Evolutionary conservation across 352 stramenopile genomes (phyloP).

Genomic region (Phytophthora agathidicida): DNA sequence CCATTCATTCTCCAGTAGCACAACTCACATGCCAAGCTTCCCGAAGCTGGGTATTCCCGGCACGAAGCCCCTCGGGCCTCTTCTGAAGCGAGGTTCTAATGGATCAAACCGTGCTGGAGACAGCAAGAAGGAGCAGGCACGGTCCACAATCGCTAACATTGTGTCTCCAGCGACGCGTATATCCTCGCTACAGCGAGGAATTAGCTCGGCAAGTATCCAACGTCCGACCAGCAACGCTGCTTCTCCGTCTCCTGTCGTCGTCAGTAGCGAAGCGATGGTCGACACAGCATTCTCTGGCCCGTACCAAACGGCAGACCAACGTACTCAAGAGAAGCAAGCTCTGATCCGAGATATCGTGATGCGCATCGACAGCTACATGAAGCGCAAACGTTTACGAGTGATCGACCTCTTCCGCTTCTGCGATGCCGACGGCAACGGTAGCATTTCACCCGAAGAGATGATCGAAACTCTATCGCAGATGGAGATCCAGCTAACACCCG

Average conservation of each 20-base stretch:
- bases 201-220: conserved; percentile 12
- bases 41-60: conserved; percentile 65
- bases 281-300: conserved; percentile 53
- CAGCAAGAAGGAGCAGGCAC: conserved; percentile 18
- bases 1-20: conserved; percentile 1
- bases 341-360: conserved; percentile 80
- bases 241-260: conserved; percentile 8
- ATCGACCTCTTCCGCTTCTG: conserved; percentile 90
- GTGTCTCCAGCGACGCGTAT: background rate
- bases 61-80: conserved; percentile 34
- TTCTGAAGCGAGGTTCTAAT: conserved; percentile 41
- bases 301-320: conserved; percentile 73
- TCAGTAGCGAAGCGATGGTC: conserved; percentile 13
- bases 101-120: conserved; percentile 2
- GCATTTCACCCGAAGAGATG: conserved; percentile 82
- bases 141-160: background rate
- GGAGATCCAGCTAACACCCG: conserved; percentile 77
- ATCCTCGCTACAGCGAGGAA: conserved; percentile 22
- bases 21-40: conserved; percentile 44
- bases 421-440: conserved; percentile 78
- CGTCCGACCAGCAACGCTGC: conserved; percentile 1
- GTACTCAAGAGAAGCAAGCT: conserved; percentile 69
- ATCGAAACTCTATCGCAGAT: conserved; percentile 86
- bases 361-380: conserved; percentile 86
- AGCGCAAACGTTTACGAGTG: conserved; percentile 81